Percentiles rank a stretch among this genome's conserved stretches.
Conservation (phyloP, 2,329 filamentous ascomycete genomes). For the Achaetomium macrosporum region DNA sequence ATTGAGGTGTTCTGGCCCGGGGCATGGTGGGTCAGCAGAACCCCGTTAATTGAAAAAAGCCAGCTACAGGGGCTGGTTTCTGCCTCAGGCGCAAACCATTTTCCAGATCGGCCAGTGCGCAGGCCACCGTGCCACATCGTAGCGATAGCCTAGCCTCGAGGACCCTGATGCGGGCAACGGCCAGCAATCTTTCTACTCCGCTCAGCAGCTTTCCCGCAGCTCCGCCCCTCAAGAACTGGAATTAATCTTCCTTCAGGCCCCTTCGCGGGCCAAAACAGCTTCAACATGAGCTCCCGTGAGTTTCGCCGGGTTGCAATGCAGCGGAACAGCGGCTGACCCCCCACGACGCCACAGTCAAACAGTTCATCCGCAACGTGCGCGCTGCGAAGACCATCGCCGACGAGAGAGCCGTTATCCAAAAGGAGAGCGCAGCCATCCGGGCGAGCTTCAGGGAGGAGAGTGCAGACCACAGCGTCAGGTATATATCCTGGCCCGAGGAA, state of each 20-base stretch:
- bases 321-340: conserved; percentile 12
- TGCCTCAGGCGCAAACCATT: conserved; percentile 14
- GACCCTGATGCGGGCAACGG: conserved; percentile 12
- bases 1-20: too few species aligned
- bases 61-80: neutral
- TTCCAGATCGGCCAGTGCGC: neutral
- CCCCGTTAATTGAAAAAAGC: too few species aligned
- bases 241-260: conserved; percentile 19
- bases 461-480: conserved; percentile 86
- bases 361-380: conserved; percentile 98
- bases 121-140: conserved; percentile 17
- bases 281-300: conserved; percentile 27
- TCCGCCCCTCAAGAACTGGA: conserved; percentile 13
- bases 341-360: conserved; percentile 66
- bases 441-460: conserved; percentile 98
- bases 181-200: conserved; percentile 6
- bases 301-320: conserved; percentile 20
- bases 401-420: conserved; percentile 95
- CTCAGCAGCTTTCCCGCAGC: conserved; percentile 6
- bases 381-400: conserved; percentile 98
- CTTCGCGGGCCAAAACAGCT: conserved; percentile 20
- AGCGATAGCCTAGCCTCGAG: conserved; percentile 10
- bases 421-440: conserved; percentile 95
- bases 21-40: too few species aligned
- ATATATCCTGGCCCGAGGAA: conserved; percentile 31